Evolutionary conservation across 306 rosid species (phyloP), one percentile per base, ranked within the genome.

Genomic region (Dalbergia oliveri): DNA sequence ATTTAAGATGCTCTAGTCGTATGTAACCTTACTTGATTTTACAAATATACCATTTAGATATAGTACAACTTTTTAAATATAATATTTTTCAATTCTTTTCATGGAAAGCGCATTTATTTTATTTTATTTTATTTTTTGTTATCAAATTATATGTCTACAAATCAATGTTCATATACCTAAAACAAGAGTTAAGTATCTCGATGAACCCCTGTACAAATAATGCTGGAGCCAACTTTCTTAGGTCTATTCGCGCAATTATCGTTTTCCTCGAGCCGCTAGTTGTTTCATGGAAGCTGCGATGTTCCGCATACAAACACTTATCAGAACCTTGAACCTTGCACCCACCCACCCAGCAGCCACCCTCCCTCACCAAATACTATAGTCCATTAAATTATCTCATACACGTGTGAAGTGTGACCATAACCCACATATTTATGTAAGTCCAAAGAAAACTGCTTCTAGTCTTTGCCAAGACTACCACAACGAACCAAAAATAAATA

Each of bases 271-370:
- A 14, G 7, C 50, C 16, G 54, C 5, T 7, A 70, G 83, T 43
- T 45, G 56, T 68, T 82, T 81, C 86, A 69, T 75, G 79, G 86
- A 85, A 82, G 81, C 63, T 82, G 81, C 84, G 0, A 77, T 56
- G 77, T 68, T 85, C 53, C 74, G 78, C 86, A 54, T 51, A 62
- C 65, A 73, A 31, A 62, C 65, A 73, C 26, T 19, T 14, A 37
- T 21, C 12, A 11, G 26, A 81, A 53, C 54, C 12, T 51, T n/a
- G 37, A 66, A 70, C 67, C 80, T 51, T 34, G 37, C 71, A 70
- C 67, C 80, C 31, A 34, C 86, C 77, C 50, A 67, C 75, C 39
- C 31, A 26, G 31, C 31, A 26, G 31, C 31, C 31, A 26, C 31
- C 39, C 23, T 59, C 16, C 16, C 34, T 67, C 49, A 56, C 33